Percentiles rank a stretch among this genome's conserved stretches.
Conservation (phyloP, 1,284 basidiomycete genomes). For the Pseudozyma thailandica region DNA sequence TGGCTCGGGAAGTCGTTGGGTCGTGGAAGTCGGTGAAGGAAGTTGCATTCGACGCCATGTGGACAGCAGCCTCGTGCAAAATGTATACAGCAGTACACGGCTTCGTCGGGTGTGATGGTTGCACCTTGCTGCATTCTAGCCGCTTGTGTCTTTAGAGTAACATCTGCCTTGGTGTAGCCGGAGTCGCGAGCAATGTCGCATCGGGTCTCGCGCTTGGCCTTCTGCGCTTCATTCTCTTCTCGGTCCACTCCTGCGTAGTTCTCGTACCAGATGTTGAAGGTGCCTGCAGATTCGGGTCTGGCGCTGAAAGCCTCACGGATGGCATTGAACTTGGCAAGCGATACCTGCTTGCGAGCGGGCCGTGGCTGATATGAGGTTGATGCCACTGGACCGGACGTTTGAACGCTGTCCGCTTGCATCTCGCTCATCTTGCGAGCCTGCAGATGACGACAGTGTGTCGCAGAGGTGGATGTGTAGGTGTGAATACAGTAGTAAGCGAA, state of each 20-base stretch:
- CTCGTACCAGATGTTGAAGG: slow-evolving; percentile 93
- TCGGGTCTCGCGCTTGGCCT: slow-evolving; percentile 88
- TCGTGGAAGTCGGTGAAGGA: slow-evolving; percentile 80
- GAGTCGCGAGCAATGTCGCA: slow-evolving; percentile 88
- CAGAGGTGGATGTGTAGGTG: background rate
- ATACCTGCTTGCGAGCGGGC: slow-evolving; percentile 64
- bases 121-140: slow-evolving; percentile 26
- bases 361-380: slow-evolving; percentile 52
- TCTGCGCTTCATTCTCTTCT: slow-evolving; percentile 73
- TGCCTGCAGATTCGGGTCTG: slow-evolving; percentile 51
- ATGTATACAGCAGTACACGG: slow-evolving; percentile 92
- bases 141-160: slow-evolving; percentile 28
- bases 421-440: slow-evolving; percentile 37
- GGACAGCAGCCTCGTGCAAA: slow-evolving; percentile 96
- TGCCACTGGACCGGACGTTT: slow-evolving; percentile 18
- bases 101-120: slow-evolving; percentile 71
- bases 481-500: background rate
- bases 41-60: slow-evolving; percentile 94
- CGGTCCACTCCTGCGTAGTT: slow-evolving; percentile 81
- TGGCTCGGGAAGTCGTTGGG: slow-evolving; percentile 81
- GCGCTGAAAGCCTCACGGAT: slow-evolving; percentile 60
- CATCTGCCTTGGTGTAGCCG: slow-evolving; percentile 77
- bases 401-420: background rate
- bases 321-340: slow-evolving; percentile 55
- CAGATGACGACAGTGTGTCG: background rate